These are phyloP conservation scores for Fusarium caatingaense DNA, from an alignment of 2,329 filamentous ascomycete genomes.

Conservation along the genomic window DNA sequence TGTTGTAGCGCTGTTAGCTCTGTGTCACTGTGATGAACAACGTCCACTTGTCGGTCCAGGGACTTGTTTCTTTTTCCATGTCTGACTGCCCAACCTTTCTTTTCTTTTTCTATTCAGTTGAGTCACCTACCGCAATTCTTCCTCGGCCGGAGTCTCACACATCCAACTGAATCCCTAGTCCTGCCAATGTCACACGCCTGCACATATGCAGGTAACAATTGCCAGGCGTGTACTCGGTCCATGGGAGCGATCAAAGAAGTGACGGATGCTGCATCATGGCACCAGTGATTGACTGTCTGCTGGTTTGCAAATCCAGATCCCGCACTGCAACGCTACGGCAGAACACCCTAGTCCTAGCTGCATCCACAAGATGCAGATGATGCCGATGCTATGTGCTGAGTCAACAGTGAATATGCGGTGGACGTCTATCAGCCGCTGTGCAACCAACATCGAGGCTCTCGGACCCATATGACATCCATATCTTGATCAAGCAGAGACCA, in stretches of 20 bases:
- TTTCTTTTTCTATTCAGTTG: constrained; percentile 23
- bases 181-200: constrained; percentile 7
- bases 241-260: background rate
- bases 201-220: constrained; percentile 14
- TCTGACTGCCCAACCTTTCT: constrained; percentile 3
- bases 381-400: constrained; percentile 12
- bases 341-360: constrained; percentile 21
- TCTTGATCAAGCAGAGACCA: constrained; percentile 30
- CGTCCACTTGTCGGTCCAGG: constrained; percentile 1
- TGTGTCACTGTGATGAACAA: background rate
- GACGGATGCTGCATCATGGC: background rate
- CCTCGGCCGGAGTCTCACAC: constrained; percentile 25
- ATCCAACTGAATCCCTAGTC: constrained; percentile 1
- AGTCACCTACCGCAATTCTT: background rate
- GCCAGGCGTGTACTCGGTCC: constrained; percentile 22
- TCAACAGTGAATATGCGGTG: constrained; percentile 25
- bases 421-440: constrained; percentile 29
- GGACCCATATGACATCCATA: constrained; percentile 35
- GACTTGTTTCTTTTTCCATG: constrained; percentile 27
- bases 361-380: constrained; percentile 13
- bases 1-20: background rate
- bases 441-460: constrained; percentile 28
- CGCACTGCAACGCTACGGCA: constrained; percentile 23
- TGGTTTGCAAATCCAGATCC: constrained; percentile 26
- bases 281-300: background rate